Evolutionary conservation across 1,284 basidiomycete species (phyloP), one percentile per base, ranked within the genome.

Genomic region (Melampsora americana): DNA sequence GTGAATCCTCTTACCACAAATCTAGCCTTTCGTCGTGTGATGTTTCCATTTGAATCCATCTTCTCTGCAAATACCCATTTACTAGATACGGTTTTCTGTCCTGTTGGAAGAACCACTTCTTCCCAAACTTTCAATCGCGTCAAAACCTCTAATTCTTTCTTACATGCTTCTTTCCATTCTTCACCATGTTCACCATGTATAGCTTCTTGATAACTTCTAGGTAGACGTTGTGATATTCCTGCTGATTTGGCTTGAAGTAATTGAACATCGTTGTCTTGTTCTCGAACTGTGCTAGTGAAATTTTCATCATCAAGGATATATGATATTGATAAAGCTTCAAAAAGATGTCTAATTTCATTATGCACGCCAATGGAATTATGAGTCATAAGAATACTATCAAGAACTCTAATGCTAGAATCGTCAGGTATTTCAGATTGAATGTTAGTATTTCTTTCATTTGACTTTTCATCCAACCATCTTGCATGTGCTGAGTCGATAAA

Each of bases 1-100:
- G 44, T 32, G 35, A 72, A 72, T 32, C 69, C 69, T 23, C 61
- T 11, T n/a, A 65, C 44, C 28, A 62, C 35, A 14, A 64, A 30
- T 32, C 69, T 14, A 5, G 61, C 69, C 30, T 72, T 72, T 23
- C 28, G 53, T 61, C 64, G 46, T n/a, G 28, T 42, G 11, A 72
- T 20, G 28, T 65, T 32, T 5, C 69, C 69, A 53, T 44, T 44
- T 32, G 35, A 39, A 35, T 72, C 60, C 26, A 48, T 30, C 30
- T 72, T 72, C 5, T 32, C 48, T 30, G 56, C 61, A 30, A 72
- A 72, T 14, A 72, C 61, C 69, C 69, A 72, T 48, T 48, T 72
- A 30, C 32, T 39, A 1, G 16, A 18, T 7, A 65, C 12, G 3
- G n/a, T 6, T 5, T 16, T 16, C 18, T 61, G 26, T 32, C 30